Percentiles rank a stretch among this genome's conserved stretches.
Conservation (phyloP, 352 stramenopile species). For the Globisporangium nodosum region DNA sequence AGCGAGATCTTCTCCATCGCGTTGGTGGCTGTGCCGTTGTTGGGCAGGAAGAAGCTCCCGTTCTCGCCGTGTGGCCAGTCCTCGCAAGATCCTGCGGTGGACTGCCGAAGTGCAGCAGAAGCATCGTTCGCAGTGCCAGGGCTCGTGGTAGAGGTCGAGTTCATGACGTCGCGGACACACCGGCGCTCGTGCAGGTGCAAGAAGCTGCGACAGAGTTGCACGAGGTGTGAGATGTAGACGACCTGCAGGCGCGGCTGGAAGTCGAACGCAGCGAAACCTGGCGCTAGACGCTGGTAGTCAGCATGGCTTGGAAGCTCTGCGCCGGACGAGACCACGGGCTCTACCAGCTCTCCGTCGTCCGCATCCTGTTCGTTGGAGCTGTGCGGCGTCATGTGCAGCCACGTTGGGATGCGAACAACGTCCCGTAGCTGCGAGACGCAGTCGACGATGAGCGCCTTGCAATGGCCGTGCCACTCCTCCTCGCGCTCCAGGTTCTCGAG, state of each 20-base stretch:
- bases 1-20: slow-evolving; percentile 31
- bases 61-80: neutral
- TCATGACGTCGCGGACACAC: slow-evolving; percentile 28
- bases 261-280: slow-evolving; percentile 29
- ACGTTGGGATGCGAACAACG: slow-evolving; percentile 18
- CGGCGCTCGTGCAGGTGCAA: slow-evolving; percentile 36
- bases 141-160: slow-evolving; percentile 12
- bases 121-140: neutral
- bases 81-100: neutral
- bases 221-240: slow-evolving; percentile 32
- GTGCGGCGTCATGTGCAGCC: slow-evolving; percentile 18
- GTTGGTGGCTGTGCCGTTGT: slow-evolving; percentile 2
- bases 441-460: slow-evolving; percentile 31
- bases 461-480: slow-evolving; percentile 40
- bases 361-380: neutral
- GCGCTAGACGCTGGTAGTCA: slow-evolving; percentile 23
- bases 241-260: slow-evolving; percentile 21
- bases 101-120: neutral
- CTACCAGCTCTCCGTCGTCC: neutral
- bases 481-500: slow-evolving; percentile 28
- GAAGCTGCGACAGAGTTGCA: slow-evolving; percentile 36
- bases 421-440: slow-evolving; percentile 20
- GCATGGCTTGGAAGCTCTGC: neutral
- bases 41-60: slow-evolving; percentile 5
- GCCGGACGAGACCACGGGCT: neutral